These are phyloP conservation scores for Euclidium syriacum DNA, from an alignment of 345 rosid species.

Conservation along the genomic window DNA sequence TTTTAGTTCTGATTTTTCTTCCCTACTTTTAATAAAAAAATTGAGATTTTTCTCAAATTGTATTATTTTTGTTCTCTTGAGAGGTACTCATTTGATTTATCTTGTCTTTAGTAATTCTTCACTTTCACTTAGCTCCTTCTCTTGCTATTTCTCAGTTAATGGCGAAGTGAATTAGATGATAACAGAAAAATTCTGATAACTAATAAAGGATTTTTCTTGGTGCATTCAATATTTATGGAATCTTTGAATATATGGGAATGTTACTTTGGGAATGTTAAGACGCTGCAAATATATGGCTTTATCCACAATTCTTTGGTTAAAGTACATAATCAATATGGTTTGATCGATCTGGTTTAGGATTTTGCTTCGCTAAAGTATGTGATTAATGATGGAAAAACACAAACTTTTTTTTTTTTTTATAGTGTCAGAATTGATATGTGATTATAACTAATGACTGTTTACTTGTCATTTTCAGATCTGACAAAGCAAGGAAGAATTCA, in stretches of 20 bases:
- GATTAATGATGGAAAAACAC: background rate
- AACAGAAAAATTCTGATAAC: background rate
- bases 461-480: slow-evolving; percentile 15
- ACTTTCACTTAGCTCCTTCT: background rate
- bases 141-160: no score
- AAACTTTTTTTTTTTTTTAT: background rate
- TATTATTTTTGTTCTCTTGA: slow-evolving; percentile 34
- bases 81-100: slow-evolving; percentile 27
- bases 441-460: background rate
- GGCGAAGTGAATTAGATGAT: no score
- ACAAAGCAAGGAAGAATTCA: no score
- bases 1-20: no score
- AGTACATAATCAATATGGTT: slow-evolving; percentile 18
- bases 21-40: slow-evolving; percentile 30
- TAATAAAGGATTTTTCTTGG: no score
- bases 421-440: slow-evolving; percentile 2
- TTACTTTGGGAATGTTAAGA: no score
- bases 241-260: no score
- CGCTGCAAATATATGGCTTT: no score
- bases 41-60: slow-evolving; percentile 27
- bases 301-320: no score
- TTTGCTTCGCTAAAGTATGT: background rate
- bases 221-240: no score
- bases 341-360: background rate
- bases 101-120: slow-evolving; percentile 25